Base-by-base conservation (phyloP, 352 stramenopile genomes). In the Phytophthora pini region DNA sequence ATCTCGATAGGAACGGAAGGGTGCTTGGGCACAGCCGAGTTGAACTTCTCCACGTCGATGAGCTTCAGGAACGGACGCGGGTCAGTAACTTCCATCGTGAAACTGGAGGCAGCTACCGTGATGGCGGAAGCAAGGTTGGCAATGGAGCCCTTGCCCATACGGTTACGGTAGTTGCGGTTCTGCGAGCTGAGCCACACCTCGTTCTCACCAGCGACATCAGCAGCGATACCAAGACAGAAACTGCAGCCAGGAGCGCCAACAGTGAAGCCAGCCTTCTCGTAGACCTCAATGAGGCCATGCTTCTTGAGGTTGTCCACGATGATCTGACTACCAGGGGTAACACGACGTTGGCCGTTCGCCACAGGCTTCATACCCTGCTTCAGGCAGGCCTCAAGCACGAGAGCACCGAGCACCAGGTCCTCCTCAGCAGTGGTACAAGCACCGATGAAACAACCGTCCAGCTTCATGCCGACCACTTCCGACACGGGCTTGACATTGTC, bases 111-210 rank as follows among this genome's bases (percentile, higher is more conserved):
- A 27, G 87, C 87, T 20, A 95, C 85, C 27, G 83, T 92, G 48
- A 91, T 86, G 12, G 87, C 85, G 13, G 85, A 94, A 36, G 82
- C 84, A 40, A 95, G 63, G 72, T 95, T 92, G 15, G 74, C 82
- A 58, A 93, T 93, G 15, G 84, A 93, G 31, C 85, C 86, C 54
- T 81, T 83, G 51, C 87, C 87, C 87, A 95, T 95, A 47, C 87
- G 87, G 79, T 94, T 94, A 53, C 86, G 82, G 74, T 93, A 95
- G 74, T 95, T 95, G 22, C 87, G 85, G 74, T 95, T 95, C 79
- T 94, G 85, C 44, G 64, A 81, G 29, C 73, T 88, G 52, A 95
- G 84, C 86, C 87, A 94, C 50, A 95, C 87, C 43, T 95, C 86
- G 52, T 90, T 87, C 53, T 94, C 85, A 8, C 80, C 80, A 3